Base-by-base conservation (phyloP, 2,329 filamentous ascomycete genomes). In the Pleomassaria siparia region DNA sequence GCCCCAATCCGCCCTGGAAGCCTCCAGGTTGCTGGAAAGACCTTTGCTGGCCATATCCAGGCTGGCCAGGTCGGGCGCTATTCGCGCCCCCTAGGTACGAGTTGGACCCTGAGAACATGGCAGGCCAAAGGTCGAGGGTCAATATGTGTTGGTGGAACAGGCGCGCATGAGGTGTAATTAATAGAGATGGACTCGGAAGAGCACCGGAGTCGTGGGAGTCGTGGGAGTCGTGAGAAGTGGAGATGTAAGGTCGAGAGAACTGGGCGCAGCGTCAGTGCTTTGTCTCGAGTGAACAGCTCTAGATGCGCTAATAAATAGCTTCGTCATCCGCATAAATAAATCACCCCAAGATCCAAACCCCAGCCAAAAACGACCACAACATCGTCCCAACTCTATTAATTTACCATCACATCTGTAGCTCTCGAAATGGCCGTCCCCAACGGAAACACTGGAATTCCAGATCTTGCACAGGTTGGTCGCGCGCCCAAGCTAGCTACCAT, bases 31-130 rank as follows among this genome's bases (percentile, higher is more conserved):
- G 83, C 66, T 80, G 82, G 56, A 65, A 72, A 55, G 64, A 76
- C 74, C 59, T 76, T 47, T 61, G 76, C 61, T 79, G 73, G 56
- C 72, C 66, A 68, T 75, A 69, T 72, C 77, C 61, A 60, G 70
- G 72, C 60, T 72, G 71, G 55, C 84, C 83, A 41, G 87, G 88
- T 51, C 85, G 87, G 70, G 87, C 83, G 77, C 80, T 87, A 69
- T 86, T 89, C 71, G 80, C 82, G 75, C 85, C 87, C 73, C 90
- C 90, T 64, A 95, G 76, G 73, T 86, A 96, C 56, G 88, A 86
- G 77, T 88, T 95, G 58, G 89, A 88, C 71, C 87, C 89, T 58
- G 90, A 94, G 76, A 89, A 97, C 92, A 96, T 96, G 74, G 65
- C 68, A 62, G 50, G 51, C 29, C 54, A 53, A 37, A 42, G 12